Base-by-base conservation (phyloP, 495 filamentous ascomycete genomes). In the Gamarada debralockiae region DNA sequence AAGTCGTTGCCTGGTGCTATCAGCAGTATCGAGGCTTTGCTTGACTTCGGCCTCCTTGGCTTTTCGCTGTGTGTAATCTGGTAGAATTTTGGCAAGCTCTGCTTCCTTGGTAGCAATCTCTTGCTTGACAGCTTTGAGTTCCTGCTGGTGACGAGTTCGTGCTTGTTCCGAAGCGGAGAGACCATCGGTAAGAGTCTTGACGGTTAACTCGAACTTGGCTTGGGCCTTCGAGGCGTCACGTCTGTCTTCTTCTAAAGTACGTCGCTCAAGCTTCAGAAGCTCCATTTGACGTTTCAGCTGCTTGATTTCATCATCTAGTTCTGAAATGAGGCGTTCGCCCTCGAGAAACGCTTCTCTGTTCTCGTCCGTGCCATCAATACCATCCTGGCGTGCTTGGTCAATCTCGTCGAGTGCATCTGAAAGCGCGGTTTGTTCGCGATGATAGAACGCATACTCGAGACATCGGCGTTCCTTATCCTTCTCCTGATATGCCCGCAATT, bases 401-500 rank as follows among this genome's bases (percentile, higher is more conserved):
- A 99, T 78, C 50, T 82, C 87, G 43, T 92, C 89, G 2, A 97
- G 76, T 7, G 86, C 82, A 50, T 83, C 80, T 37, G 82, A 68
- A 34, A 93, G 85, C 24, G 85, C 85, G 21, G 85, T 77, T 62
- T 97, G 90, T 57, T 96, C 89, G 51, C 86, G 86, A 53, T 91
- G 84, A 64, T 95, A 90, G 59, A 96, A 95, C 2, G 91, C 90
- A 64, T 96, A 97, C 64, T 97, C 90, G 31, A 99, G 73, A 67
- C 91, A 96, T 52, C 92, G 78, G 43, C 90, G 82, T 65, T 99
- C 93, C 53, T 85, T 85, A 60, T 99, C 93, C 66, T 95, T 96
- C 39, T 96, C 90, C 65, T 97, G 92, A 58, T 86, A 99, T 15
- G 81, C 90, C 25, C 87, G 79, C 24, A 99, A 74, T 67, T 97